phyloP scores from a whole-genome alignment of 495 filamentous ascomycete genomes.

The Glarea lozoyensis region DNA sequence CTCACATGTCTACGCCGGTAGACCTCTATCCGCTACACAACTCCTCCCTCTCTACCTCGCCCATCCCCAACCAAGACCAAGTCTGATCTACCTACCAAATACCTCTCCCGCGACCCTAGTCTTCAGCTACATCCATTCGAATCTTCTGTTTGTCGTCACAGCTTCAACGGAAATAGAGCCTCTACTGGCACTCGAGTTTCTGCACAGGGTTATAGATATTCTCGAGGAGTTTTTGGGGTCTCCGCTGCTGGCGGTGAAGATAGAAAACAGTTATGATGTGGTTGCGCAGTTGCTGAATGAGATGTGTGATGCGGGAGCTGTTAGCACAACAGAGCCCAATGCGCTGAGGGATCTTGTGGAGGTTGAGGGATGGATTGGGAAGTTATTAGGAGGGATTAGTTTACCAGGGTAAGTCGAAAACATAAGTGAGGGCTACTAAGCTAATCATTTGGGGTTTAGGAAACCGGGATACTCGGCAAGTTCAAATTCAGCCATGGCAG shows the following conservation, averaged over 20 bases:
- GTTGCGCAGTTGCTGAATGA: constrained; percentile 88
- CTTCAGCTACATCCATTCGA: constrained; percentile 78
- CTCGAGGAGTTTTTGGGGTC: constrained; percentile 91
- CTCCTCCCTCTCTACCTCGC: constrained; percentile 83
- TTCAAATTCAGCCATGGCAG: constrained; percentile 16
- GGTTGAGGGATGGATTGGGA: constrained; percentile 81
- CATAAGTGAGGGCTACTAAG: no score
- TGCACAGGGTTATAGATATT: constrained; percentile 87
- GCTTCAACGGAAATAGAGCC: constrained; percentile 79
- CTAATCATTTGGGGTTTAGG: no score
- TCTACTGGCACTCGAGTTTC: constrained; percentile 89
- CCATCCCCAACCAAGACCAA: constrained; percentile 74
- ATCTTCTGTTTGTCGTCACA: constrained; percentile 79
- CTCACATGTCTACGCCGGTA: constrained; percentile 51
- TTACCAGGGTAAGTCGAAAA: constrained; percentile 53
- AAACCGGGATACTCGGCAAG: constrained; percentile 17
- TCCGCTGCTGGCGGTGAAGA: constrained; percentile 75
- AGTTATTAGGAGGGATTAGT: constrained; percentile 79
- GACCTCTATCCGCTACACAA: constrained; percentile 66
- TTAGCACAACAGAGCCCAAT: constrained; percentile 89
- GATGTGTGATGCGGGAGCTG: constrained; percentile 91
- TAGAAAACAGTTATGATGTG: constrained; percentile 87
- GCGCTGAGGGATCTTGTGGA: constrained; percentile 86
- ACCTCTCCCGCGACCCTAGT: constrained; percentile 80
- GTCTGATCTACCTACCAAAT: constrained; percentile 74